A percentile compares a stretch with the other conserved stretches of the same genome.
Conservation (phyloP, 371 early-diverging fungal genomes). For the Saksenaea vasiformis region DNA sequence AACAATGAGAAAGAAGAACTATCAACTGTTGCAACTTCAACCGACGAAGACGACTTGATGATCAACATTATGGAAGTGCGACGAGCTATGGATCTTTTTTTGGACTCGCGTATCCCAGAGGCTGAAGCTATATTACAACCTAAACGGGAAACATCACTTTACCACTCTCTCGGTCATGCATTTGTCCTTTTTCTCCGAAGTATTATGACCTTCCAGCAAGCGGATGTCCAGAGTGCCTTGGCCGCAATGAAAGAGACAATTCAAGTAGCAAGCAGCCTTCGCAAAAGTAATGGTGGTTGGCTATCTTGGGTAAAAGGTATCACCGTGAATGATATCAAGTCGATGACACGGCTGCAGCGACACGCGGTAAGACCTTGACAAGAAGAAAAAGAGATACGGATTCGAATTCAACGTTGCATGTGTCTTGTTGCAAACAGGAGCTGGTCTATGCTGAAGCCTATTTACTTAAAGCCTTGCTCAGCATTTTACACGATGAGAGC, state of each 20-base stretch:
- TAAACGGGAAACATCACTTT: constrained; percentile 50
- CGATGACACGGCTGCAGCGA: constrained; percentile 58
- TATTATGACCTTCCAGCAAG: constrained; percentile 67
- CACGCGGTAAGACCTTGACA: constrained; percentile 53
- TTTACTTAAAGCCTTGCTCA: constrained; percentile 63
- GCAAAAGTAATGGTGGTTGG: constrained; percentile 45
- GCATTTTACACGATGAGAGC: constrained; percentile 63
- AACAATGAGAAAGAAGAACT: neutral
- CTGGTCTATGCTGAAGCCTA: constrained; percentile 70
- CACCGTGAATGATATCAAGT: constrained; percentile 33
- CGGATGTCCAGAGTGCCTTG: constrained; percentile 56
- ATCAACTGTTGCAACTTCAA: neutral
- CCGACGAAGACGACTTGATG: constrained; percentile 9
- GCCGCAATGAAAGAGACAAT: constrained; percentile 51
- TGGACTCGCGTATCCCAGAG: constrained; percentile 60
- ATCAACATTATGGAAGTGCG: constrained; percentile 54
- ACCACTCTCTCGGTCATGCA: constrained; percentile 63
- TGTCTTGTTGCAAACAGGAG: constrained; percentile 38
- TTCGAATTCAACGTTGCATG: neutral
- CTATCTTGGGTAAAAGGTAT: constrained; percentile 22
- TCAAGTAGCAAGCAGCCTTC: constrained; percentile 41
- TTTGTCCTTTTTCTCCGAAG: constrained; percentile 60
- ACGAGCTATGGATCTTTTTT: constrained; percentile 58
- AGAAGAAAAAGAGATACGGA: neutral
- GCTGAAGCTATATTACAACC: constrained; percentile 53